Evolutionary conservation across 208 protist species (phyloP), one percentile per base, ranked within the genome.

Genomic region (Leptomonas seymouri): DNA sequence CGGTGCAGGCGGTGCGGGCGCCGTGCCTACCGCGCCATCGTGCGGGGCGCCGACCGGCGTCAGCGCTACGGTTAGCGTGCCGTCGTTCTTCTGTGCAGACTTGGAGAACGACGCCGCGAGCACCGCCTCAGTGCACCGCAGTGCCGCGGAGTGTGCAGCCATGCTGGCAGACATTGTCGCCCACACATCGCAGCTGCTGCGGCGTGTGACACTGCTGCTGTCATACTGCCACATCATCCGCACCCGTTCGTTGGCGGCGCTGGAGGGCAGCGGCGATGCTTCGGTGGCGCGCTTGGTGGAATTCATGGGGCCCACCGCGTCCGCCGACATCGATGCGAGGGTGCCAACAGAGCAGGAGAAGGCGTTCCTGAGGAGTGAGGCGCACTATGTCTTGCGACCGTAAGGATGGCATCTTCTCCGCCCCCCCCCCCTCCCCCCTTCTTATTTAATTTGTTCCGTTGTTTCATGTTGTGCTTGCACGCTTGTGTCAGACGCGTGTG

Each of bases 191-290:
- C 63, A 76, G 56, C 57, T 76, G 49, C 57, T 76, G 54, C 56
- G 46, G 15, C 62, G 71, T n/a, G 71, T 65, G 48, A 42, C 11
- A 28, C 71, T 76, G 31, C 57, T 71, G 9, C 63, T 76, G 27
- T 41, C 56, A 16, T 71, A 76, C 50, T 62, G 55, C 48, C 71
- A 76, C 56, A 63, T 63, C 16, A 60, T 76, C 20, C 71, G 71
- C 12, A 56, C 56, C 14, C 71, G 42, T 2, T 59, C 71, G 21
- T 34, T 76, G 62, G 42, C 45, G 71, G 63, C n/a, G 46, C 50
- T 76, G 57, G 56, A 60, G 63, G 56, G 54, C 30, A 61, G 71
- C 49, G 14, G 25, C 18, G 71, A 76, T 51, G 30, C 41, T 23
- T 31, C 64, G 12, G 49, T 76, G 55, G 31, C 64, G 48, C 62